Base-by-base conservation (phyloP, 148 eudicot genomes). In the Heliosperma pusillum region DNA sequence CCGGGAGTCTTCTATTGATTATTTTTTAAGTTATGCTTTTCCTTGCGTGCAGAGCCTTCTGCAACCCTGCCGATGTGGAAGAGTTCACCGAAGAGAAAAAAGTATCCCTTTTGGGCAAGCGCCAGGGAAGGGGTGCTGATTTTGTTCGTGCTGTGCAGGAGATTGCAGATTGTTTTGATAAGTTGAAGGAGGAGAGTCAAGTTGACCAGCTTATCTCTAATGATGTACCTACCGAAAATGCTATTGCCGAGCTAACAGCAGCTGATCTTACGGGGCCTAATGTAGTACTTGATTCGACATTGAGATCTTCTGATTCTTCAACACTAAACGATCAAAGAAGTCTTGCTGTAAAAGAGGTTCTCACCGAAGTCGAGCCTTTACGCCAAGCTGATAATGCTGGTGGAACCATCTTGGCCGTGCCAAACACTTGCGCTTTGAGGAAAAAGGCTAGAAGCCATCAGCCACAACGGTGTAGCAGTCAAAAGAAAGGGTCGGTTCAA, bases 21-120 rank as follows among this genome's bases (percentile, higher is more conserved):
- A 21, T 10, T 45, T 47, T 74, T 60, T 74, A 65, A 50, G 55
- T 82, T 66, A 82, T 77, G 45, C 45, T 76, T 80, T 72, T 72
- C 42, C 33, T 76, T 29, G 56, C 44, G 55, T 80, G 74, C 90
- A 94, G 98, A 82, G 98, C 93, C 77, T 91, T 91, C 80, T 92
- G 97, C 87, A 92, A 89, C 79, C 96, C 89, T 80, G 97, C 82
- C 69, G 98, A 94, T 86, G 93, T 94, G 72, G 98, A 94, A 81
- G 93, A 88, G 63, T 94, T 92, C 78, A 90, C 97, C 1, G 98
- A 92, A 78, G 97, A 90, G 78, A 94, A 86, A 76, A 90, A 87
- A 81, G 83, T 78, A 36, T 78, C 88, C 78, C 85, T 94, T 81
- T 71, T 86, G 60, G 86, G 79, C 69, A 94, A 89, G 78, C 97